A percentile compares a stretch with the other conserved stretches of the same genome.
Evolutionary conservation across 2,329 filamentous ascomycete species (phyloP).

Genomic region (Ceratocystis ficicola): DNA sequence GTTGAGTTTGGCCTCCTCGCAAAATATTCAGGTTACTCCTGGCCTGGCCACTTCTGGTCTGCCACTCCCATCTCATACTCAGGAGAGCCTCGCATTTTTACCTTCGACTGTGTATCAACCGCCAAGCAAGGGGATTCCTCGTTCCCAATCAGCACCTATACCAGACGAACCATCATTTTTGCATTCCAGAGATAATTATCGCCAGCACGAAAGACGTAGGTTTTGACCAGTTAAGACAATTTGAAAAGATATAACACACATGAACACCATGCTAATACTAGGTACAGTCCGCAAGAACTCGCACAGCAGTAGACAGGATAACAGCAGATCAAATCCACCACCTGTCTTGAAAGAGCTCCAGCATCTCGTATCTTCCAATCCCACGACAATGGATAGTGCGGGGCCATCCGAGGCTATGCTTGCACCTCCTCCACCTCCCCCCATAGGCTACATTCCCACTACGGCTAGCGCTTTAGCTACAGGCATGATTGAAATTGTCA

Average conservation of each 20-base stretch:
- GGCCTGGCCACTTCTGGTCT: slow-evolving; percentile 47
- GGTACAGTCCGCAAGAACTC: slow-evolving; percentile 19
- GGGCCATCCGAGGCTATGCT: slow-evolving; percentile 32
- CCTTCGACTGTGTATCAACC: slow-evolving; percentile 51
- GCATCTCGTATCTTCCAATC: slow-evolving; percentile 33
- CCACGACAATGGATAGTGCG: not conserved
- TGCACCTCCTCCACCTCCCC: slow-evolving; percentile 49
- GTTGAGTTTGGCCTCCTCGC: not conserved
- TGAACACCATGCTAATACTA: not conserved
- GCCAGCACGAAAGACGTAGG: slow-evolving; percentile 11
- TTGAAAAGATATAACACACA: not conserved
- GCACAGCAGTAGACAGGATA: slow-evolving; percentile 6
- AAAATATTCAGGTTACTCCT: slow-evolving; percentile 23
- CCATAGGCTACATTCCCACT: slow-evolving; percentile 29
- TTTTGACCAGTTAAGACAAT: not conserved
- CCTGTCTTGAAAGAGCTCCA: slow-evolving; percentile 51
- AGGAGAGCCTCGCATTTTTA: slow-evolving; percentile 38
- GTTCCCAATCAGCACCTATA: slow-evolving; percentile 50
- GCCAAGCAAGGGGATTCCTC: slow-evolving; percentile 40
- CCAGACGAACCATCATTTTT: slow-evolving; percentile 30
- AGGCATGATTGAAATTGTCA: slow-evolving; percentile 53
- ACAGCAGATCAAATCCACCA: slow-evolving; percentile 30
- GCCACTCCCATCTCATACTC: slow-evolving; percentile 34
- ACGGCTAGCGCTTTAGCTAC: slow-evolving; percentile 37
- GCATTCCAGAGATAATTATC: not conserved